Evolutionary conservation across 1,284 basidiomycete genomes (phyloP).

Genomic region (Meripilus lineatus): DNA sequence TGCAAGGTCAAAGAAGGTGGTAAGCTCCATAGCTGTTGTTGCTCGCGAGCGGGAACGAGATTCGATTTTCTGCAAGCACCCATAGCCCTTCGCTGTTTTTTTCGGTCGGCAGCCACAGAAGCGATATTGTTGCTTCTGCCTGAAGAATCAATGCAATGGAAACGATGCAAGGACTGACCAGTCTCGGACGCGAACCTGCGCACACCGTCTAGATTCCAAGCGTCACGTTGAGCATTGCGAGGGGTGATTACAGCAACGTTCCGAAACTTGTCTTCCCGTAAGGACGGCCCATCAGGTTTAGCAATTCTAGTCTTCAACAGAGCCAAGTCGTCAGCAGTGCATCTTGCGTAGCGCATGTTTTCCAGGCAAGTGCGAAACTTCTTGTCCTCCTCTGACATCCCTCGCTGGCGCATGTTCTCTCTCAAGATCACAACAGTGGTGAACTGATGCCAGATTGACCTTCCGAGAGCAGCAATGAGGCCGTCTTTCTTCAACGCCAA

Average conservation of each 20-base stretch:
- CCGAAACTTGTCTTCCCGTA: constrained; percentile 16
- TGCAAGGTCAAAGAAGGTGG: constrained; percentile 16
- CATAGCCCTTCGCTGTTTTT: too few species aligned
- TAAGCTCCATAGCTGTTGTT: constrained; percentile 27
- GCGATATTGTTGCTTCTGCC: background rate
- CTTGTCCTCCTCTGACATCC: background rate
- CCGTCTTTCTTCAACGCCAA: too few species aligned
- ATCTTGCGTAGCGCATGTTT: too few species aligned
- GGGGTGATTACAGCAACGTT: constrained; percentile 30
- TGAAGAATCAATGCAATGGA: constrained; percentile 25
- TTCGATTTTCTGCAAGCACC: too few species aligned
- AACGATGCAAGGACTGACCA: constrained; percentile 19
- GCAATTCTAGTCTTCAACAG: background rate
- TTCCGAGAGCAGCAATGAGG: background rate
- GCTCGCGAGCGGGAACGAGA: too few species aligned
- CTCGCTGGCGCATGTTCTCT: constrained; percentile 8
- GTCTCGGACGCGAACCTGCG: constrained; percentile 27
- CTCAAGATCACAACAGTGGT: constrained; percentile 9
- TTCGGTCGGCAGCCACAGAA: too few species aligned
- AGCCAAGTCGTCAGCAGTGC: background rate
- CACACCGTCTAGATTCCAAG: constrained; percentile 25
- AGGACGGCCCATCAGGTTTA: background rate
- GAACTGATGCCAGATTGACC: constrained; percentile 8
- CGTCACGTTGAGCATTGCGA: constrained; percentile 28
- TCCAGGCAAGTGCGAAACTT: constrained; percentile 1